Conservation (phyloP, 2,329 filamentous ascomycete species). For the Cercospora berteroae region DNA sequence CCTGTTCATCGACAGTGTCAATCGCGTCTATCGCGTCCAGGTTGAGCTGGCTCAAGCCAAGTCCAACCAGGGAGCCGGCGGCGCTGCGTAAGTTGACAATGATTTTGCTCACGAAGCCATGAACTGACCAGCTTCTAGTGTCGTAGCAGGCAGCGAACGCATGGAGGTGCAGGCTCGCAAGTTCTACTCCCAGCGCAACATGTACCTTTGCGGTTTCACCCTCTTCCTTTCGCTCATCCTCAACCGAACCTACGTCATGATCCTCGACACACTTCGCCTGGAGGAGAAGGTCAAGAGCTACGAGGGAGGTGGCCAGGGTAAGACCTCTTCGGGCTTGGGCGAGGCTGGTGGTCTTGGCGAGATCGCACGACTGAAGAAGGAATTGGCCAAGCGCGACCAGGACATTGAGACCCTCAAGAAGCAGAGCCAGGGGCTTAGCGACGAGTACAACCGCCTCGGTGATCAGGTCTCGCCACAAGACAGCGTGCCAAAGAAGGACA, state of each 20-base stretch:
- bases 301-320: slow-evolving; percentile 56
- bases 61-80: slow-evolving; percentile 43
- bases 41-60: slow-evolving; percentile 78
- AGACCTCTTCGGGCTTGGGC: slow-evolving; percentile 70
- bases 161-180: slow-evolving; percentile 99
- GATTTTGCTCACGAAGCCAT: neutral
- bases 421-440: slow-evolving; percentile 78
- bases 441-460: slow-evolving; percentile 81
- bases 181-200: slow-evolving; percentile 99
- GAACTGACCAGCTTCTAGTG: slow-evolving; percentile 45
- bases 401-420: slow-evolving; percentile 89
- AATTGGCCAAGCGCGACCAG: slow-evolving; percentile 70
- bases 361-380: slow-evolving; percentile 65
- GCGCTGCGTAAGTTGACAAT: slow-evolving; percentile 48
- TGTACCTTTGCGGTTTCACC: slow-evolving; percentile 99
- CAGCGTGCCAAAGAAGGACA: slow-evolving; percentile 55
- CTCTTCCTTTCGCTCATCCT: slow-evolving; percentile 97
- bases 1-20: slow-evolving; percentile 94
- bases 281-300: slow-evolving; percentile 87
- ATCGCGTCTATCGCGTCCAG: slow-evolving; percentile 94
- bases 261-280: slow-evolving; percentile 84
- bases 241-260: slow-evolving; percentile 98
- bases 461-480: slow-evolving; percentile 71
- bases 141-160: slow-evolving; percentile 79
- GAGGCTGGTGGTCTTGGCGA: slow-evolving; percentile 72